phyloP scores from a whole-genome alignment of 306 rosid genomes.

The Sindora glabra region DNA sequence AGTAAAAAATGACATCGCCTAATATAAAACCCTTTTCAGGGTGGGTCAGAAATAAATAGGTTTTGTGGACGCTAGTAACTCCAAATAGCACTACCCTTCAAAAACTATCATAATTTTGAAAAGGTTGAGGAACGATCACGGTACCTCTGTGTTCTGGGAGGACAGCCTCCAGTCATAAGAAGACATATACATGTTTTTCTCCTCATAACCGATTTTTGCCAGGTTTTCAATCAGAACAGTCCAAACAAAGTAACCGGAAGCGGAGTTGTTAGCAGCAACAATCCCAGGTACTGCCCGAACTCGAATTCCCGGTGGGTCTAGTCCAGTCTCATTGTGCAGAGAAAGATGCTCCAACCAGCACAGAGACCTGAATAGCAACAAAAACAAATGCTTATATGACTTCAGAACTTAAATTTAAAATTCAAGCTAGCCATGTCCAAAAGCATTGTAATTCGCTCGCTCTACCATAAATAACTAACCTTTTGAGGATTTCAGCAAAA shows the following conservation, averaged over 20 bases:
- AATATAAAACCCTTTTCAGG: too few species aligned
- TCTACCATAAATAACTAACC: slow-evolving; percentile 26
- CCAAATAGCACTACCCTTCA: too few species aligned
- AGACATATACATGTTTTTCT: slow-evolving; percentile 67
- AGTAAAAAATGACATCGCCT: too few species aligned
- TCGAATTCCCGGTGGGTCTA: slow-evolving; percentile 82
- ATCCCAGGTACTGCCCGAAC: slow-evolving; percentile 66
- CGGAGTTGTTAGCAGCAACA: slow-evolving; percentile 45
- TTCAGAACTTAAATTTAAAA: neutral
- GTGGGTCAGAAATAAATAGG: too few species aligned
- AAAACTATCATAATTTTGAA: too few species aligned
- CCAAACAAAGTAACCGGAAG: slow-evolving; percentile 62
- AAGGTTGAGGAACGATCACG: neutral
- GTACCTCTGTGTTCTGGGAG: slow-evolving; percentile 78
- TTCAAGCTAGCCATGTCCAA: neutral
- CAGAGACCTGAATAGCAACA: slow-evolving; percentile 41
- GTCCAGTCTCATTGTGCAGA: slow-evolving; percentile 65
- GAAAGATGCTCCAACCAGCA: slow-evolving; percentile 85
- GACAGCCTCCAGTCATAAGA: slow-evolving; percentile 85
- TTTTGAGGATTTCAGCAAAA: slow-evolving; percentile 54
- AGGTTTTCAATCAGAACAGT: slow-evolving; percentile 62
- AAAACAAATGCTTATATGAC: neutral
- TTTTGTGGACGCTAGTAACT: too few species aligned
- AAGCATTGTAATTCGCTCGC: neutral
- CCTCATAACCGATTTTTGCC: slow-evolving; percentile 81